A percentile compares a stretch with the other conserved stretches of the same genome.
phyloP scores from a whole-genome alignment of 2,329 filamentous ascomycete genomes.

The Xylariales sp. region DNA sequence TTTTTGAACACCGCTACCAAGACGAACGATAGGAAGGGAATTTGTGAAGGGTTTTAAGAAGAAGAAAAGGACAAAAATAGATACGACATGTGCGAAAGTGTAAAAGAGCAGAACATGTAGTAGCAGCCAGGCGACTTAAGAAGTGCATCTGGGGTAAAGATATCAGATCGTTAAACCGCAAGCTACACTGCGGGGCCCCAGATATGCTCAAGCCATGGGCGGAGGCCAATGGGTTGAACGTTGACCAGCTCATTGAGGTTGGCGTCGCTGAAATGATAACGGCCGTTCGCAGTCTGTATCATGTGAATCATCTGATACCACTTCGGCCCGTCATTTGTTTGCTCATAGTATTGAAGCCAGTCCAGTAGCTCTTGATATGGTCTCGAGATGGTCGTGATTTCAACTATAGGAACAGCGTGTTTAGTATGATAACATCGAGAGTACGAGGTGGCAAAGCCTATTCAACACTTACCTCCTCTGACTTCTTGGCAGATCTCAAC shows the following conservation, averaged over 20 bases:
- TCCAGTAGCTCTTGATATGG: constrained; percentile 35
- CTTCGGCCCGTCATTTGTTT: constrained; percentile 42
- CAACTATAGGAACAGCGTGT: too few relatives aligned
- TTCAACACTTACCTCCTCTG: constrained; percentile 42
- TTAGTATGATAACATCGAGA: too few relatives aligned
- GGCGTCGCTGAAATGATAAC: constrained; percentile 58
- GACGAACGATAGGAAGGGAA: too few relatives aligned
- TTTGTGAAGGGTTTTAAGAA: too few relatives aligned
- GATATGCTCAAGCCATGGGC: constrained; percentile 47
- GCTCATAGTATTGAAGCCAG: constrained; percentile 36
- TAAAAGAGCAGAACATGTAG: too few relatives aligned
- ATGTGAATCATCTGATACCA: constrained; percentile 56
- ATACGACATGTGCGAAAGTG: too few relatives aligned
- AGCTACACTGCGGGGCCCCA: constrained; percentile 30
- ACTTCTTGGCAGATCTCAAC: constrained; percentile 44
- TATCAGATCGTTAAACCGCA: background rate
- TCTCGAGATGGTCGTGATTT: constrained; percentile 32
- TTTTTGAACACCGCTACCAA: too few relatives aligned
- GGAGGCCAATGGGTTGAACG: constrained; percentile 46
- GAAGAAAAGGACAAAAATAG: too few relatives aligned
- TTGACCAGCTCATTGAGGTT: constrained; percentile 53
- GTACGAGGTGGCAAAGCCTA: too few relatives aligned
- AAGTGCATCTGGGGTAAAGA: too few relatives aligned
- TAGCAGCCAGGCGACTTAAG: background rate
- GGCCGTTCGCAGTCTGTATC: constrained; percentile 62